These are phyloP conservation scores for Salpingoeca rosetta DNA, from an alignment of 78 protist genomes.

Conservation along the genomic window DNA sequence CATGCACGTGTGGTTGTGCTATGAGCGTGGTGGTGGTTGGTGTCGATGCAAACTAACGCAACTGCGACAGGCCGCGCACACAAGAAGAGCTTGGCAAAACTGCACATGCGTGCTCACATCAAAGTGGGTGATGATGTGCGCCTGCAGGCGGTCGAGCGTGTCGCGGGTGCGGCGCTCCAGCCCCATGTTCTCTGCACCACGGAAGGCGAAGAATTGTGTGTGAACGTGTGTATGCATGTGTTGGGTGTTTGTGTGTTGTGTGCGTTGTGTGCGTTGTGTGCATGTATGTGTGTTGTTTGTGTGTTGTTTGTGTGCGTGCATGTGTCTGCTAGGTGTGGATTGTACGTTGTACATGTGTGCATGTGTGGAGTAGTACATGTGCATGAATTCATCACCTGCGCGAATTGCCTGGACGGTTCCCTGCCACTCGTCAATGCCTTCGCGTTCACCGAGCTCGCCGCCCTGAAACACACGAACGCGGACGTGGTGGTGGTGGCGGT, in stretches of 20 bases:
- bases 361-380: no score
- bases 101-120: neutral
- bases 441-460: neutral
- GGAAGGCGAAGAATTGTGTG: no score
- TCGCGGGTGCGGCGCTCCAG: neutral
- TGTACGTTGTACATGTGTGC: neutral
- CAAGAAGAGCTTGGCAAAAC: no score
- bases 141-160: neutral
- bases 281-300: no score
- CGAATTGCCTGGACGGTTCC: neutral
- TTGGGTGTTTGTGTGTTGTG: no score
- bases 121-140: neutral
- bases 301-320: no score
- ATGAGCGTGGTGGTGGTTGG: no score
- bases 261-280: no score
- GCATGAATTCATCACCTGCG: neutral
- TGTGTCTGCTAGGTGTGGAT: neutral
- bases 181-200: neutral
- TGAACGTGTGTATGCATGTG: no score
- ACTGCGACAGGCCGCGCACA: no score
- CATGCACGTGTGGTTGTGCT: no score
- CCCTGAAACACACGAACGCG: neutral
- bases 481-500: neutral
- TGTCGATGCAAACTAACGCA: no score
- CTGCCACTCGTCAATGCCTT: neutral